These are phyloP conservation scores for Trypanosoma cruzi DNA, from an alignment of 208 protist genomes.

Conservation along the genomic window DNA sequence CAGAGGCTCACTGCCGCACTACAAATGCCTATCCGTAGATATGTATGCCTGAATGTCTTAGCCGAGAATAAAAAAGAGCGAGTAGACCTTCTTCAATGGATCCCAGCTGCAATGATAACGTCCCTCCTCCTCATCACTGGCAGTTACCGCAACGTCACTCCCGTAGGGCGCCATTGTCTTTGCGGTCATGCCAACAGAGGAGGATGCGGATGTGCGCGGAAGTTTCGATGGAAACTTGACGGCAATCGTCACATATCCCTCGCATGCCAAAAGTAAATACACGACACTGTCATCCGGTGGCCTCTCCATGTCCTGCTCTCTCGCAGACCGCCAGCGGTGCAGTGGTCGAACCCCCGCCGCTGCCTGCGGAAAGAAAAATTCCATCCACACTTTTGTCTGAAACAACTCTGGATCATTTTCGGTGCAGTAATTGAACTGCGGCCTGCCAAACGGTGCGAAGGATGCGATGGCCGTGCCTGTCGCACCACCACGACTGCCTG, in stretches of 20 bases:
- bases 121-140: conserved; percentile 31
- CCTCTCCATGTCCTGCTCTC: conserved; percentile 74
- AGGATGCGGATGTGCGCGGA: conserved; percentile 22
- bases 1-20: no score
- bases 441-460: conserved; percentile 52
- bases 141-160: background rate
- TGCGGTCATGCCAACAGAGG: conserved; percentile 1
- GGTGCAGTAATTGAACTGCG: conserved; percentile 69
- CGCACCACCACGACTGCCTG: background rate
- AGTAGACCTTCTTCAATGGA: conserved; percentile 60
- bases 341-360: conserved; percentile 68
- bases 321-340: conserved; percentile 83
- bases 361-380: conserved; percentile 64
- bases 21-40: no score
- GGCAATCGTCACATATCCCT: conserved; percentile 78
- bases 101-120: conserved; percentile 70
- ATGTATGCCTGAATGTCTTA: no score
- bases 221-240: conserved; percentile 75
- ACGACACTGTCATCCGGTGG: conserved; percentile 64
- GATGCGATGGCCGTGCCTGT: background rate
- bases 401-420: conserved; percentile 63
- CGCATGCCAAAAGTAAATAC: conserved; percentile 84
- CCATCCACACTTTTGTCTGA: conserved; percentile 82
- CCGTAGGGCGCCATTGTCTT: conserved; percentile 7
- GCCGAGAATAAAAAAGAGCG: conserved; percentile 78